Evolutionary conservation across 2,329 filamentous ascomycete genomes (phyloP).

Genomic region (Monosporascus cannonballus): DNA sequence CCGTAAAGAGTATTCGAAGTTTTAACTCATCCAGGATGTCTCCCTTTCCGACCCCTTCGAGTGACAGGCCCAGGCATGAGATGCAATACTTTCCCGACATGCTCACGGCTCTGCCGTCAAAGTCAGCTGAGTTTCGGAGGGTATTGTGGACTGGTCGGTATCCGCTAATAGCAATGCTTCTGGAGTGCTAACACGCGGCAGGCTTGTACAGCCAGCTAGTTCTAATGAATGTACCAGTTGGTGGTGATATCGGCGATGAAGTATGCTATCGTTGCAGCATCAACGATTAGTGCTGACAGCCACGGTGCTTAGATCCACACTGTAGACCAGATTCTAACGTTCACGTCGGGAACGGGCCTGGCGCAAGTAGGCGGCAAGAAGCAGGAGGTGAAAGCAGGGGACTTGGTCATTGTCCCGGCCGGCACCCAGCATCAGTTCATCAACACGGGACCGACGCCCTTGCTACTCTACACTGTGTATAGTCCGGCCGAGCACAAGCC

Average conservation of each 20-base stretch:
- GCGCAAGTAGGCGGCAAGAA: conserved; percentile 54
- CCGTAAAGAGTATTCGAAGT: not conserved
- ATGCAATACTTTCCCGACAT: conserved; percentile 58
- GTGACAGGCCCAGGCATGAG: conserved; percentile 39
- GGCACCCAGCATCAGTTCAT: conserved; percentile 62
- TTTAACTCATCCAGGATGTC: conserved; percentile 19
- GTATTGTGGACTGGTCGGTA: conserved; percentile 48
- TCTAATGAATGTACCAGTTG: conserved; percentile 58
- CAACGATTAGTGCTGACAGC: conserved; percentile 9
- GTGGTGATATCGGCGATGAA: conserved; percentile 61
- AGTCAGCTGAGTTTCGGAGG: conserved; percentile 53
- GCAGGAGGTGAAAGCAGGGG: conserved; percentile 36
- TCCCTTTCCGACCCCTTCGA: conserved; percentile 23
- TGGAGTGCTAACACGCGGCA: not conserved
- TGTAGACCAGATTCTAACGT: conserved; percentile 59
- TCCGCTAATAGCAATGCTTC: not conserved
- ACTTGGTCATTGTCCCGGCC: conserved; percentile 47
- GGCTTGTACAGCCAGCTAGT: conserved; percentile 59
- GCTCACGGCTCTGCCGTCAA: conserved; percentile 44
- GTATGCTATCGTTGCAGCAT: conserved; percentile 26
- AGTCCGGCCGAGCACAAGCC: conserved; percentile 56
- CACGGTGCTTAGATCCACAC: conserved; percentile 37
- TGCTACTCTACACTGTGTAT: conserved; percentile 59
- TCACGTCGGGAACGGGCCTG: conserved; percentile 52
- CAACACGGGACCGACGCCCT: conserved; percentile 51